Base-by-base conservation (phyloP, 225 moss, liverwort and hornwort species). In the Pseudoscleropodium purum region DNA sequence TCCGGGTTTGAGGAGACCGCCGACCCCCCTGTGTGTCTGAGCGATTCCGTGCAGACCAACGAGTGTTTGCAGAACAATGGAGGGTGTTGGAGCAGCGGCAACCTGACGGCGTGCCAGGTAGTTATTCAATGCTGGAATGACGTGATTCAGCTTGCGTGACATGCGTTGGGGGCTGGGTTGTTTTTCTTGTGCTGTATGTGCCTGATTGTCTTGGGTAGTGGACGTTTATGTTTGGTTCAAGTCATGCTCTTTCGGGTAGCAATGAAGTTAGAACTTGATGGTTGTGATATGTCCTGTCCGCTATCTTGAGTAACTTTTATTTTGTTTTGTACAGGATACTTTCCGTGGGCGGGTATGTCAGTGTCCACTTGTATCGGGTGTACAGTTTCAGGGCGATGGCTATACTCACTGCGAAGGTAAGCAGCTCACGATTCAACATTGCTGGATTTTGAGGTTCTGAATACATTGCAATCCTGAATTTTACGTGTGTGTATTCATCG, bases 41-140 rank as follows among this genome's bases (percentile, higher is more conserved):
- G 96, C 67, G 94, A 94, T 70, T 64, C 91, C 8, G 91, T 98
- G 77, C 94, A 98, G 81, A 98, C 97, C 24, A 98, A 98, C 79
- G 97, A 98, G 88, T 98, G 97, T 83, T 90, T 93, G 63, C 81
- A 83, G 74, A 96, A 96, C 89, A 95, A 96, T 64, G 96, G 97
- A 83, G 96, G 96, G 15, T 98, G 97, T 89, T 98, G 97, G 97
- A 92, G 94, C 36, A 95, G 94, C 84, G 94, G 95, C 25, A 95
- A 96, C 68, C 87, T 96, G 57, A 96, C 97, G 49, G 97, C 97
- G 27, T 98, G 97, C 90, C 89, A 91, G 92, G 94, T 94, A 84
- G 52, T 81, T 39, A 11, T 30, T 43, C 7, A 6, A 7, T 12
- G 18, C 11, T 67, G n/a, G 67, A 7, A 66, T 79, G 84, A 3